Evolutionary conservation across 1,284 basidiomycete species (phyloP).

Genomic region (Microbotryum intermedium): DNA sequence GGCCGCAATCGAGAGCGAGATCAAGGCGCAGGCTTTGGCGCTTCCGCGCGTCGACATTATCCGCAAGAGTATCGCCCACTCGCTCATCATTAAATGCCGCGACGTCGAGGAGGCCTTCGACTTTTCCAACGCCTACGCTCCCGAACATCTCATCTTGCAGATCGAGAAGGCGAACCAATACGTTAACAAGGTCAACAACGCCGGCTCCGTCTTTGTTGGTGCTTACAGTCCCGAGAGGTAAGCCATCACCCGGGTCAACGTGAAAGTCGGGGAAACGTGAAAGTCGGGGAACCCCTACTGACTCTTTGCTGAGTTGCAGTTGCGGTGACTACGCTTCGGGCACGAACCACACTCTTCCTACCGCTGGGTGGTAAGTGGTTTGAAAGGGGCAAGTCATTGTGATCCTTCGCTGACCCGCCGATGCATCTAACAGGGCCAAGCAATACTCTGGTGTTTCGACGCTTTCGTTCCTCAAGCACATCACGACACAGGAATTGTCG

Average conservation of each 20-base stretch:
- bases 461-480: slow-evolving; percentile 95
- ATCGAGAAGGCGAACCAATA: slow-evolving; percentile 59
- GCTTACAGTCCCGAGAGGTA: slow-evolving; percentile 89
- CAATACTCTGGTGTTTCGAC: slow-evolving; percentile 99
- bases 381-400: not conserved
- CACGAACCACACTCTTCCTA: slow-evolving; percentile 80
- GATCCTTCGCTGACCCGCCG: too few relatives aligned
- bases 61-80: slow-evolving; percentile 81
- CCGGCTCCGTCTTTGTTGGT: slow-evolving; percentile 94
- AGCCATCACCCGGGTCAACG: slow-evolving; percentile 25
- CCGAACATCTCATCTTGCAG: slow-evolving; percentile 91
- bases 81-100: slow-evolving; percentile 70
- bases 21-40: slow-evolving; percentile 79
- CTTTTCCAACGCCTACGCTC: slow-evolving; percentile 96
- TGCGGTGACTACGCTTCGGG: slow-evolving; percentile 98
- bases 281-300: not conserved
- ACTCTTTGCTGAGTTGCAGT: slow-evolving; percentile 42
- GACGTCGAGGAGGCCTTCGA: slow-evolving; percentile 65
- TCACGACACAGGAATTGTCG: slow-evolving; percentile 89
- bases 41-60: slow-evolving; percentile 84
- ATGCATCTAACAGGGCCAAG: slow-evolving; percentile 48
- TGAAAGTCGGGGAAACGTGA: not conserved
- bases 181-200: slow-evolving; percentile 68
- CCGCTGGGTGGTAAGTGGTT: slow-evolving; percentile 21
- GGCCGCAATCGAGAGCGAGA: slow-evolving; percentile 67